phyloP scores from a whole-genome alignment of 2,329 filamentous ascomycete species.

The Stagonosporopsis vannaccii region DNA sequence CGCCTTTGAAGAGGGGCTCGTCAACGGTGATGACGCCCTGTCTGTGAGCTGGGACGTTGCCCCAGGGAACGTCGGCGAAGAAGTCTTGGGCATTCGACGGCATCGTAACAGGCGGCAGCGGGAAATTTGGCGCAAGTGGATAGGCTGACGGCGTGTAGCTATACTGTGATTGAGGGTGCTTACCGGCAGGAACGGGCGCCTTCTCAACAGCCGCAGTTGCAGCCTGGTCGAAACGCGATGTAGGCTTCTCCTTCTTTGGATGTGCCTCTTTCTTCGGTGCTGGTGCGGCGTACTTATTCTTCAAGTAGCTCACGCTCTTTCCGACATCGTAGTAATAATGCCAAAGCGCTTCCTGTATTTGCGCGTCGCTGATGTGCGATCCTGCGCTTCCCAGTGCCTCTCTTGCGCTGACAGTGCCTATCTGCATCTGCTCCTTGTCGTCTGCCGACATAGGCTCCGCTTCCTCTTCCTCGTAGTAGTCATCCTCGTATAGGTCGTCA shows the following conservation, averaged over 20 bases:
- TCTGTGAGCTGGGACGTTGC: slow-evolving; percentile 72
- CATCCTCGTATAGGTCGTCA: slow-evolving; percentile 61
- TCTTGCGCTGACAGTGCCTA: slow-evolving; percentile 72
- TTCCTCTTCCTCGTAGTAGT: slow-evolving; percentile 47
- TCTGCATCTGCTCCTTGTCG: slow-evolving; percentile 63
- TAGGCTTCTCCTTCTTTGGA: slow-evolving; percentile 51
- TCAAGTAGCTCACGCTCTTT: slow-evolving; percentile 82
- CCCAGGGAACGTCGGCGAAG: slow-evolving; percentile 88
- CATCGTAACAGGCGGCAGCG: slow-evolving; percentile 45
- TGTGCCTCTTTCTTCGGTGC: slow-evolving; percentile 34
- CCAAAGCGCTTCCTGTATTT: slow-evolving; percentile 92
- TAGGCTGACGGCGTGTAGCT: slow-evolving; percentile 20
- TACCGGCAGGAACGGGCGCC: slow-evolving; percentile 55
- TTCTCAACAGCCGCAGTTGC: slow-evolving; percentile 48
- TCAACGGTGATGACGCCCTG: slow-evolving; percentile 69
- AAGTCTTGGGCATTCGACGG: slow-evolving; percentile 60
- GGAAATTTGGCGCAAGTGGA: slow-evolving; percentile 22
- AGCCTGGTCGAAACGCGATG: slow-evolving; percentile 57
- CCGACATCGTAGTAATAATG: slow-evolving; percentile 94
- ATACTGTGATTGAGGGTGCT: slow-evolving; percentile 44
- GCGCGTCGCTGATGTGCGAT: slow-evolving; percentile 67
- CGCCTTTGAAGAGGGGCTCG: slow-evolving; percentile 65
- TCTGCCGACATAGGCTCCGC: slow-evolving; percentile 37
- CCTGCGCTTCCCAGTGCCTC: slow-evolving; percentile 67
- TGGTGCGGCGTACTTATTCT: slow-evolving; percentile 58